Evolutionary conservation across 139 green algal species (phyloP), one percentile per base, ranked within the genome.

Genomic region (Tetradesmus lagerheimii): DNA sequence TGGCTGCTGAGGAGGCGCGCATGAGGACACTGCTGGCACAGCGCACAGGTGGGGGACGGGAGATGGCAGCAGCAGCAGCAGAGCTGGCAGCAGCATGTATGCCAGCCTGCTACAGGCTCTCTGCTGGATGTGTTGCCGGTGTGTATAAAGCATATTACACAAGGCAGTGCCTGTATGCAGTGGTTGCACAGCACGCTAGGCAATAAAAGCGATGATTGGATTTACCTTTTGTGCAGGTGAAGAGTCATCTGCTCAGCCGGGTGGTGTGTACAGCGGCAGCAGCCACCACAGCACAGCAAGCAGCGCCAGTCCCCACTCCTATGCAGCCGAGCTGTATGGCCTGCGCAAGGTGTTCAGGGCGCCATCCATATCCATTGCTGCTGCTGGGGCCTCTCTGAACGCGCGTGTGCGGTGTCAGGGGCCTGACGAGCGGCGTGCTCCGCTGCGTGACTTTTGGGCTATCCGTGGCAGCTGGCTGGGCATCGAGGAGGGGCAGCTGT

Each of bases 291-390:
- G 90, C 45, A 85, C 20, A 37, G 29, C 34, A 64, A 66, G 37
- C 57, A 81, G 66, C 37, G 83, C 15, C 9, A 23, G 18, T 12
- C 29, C 80, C 38, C 14, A 29, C n/a, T 45, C 80, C 31, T 93
- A 96, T n/a, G 95, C 97, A 0, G 92, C 98, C 6, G 96, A 98
- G 92, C 91, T 98, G 76, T 98, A 94, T 89, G 97, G 95, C n/a
- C 93, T 99, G 76, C 94, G 96, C 76, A 94, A 92, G 89, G 79
- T 91, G 57, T 92, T 87, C 78, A 84, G 20, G 37, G 78, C 62
- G 64, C 64, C 27, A 0, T 31, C 38, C 35, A 2, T 25, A 16
- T 31, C 18, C n/a, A 31, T 77, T 50, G 83, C 71, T 57, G 62
- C 53, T 53, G 39, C 85, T n/a, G 45, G 64, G 50, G 85, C 45